These are phyloP conservation scores for Hypomyces rosellus DNA, from an alignment of 2,329 filamentous ascomycete genomes.

Conservation along the genomic window DNA sequence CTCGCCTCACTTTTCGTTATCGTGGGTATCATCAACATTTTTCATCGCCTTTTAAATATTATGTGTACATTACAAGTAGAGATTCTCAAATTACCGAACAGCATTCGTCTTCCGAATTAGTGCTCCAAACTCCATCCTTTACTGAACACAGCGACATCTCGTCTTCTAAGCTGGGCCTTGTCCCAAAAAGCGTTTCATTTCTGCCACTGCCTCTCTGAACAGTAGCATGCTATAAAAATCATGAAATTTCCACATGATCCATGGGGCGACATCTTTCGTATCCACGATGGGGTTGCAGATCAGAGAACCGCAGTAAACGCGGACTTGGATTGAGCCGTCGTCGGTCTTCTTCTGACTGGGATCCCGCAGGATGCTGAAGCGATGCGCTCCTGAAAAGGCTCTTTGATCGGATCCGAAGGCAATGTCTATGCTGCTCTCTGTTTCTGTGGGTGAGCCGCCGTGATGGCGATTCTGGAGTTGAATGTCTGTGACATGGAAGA, in stretches of 20 bases:
- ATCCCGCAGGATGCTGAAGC: constrained; percentile 21
- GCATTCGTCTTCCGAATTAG: too few relatives aligned
- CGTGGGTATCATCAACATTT: too few relatives aligned
- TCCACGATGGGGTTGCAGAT: constrained; percentile 22
- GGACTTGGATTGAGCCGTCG: constrained; percentile 1
- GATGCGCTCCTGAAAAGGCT: constrained; percentile 23
- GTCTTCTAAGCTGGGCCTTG: too few relatives aligned
- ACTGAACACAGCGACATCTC: too few relatives aligned
- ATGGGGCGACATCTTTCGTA: constrained; percentile 8
- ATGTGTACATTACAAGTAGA: too few relatives aligned
- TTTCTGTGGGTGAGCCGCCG: not conserved
- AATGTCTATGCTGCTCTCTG: constrained; percentile 24
- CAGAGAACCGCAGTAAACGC: constrained; percentile 18
- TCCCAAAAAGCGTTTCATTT: constrained; percentile 11
- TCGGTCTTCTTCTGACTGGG: not conserved
- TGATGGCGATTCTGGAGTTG: not conserved
- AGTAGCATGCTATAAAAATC: constrained; percentile 19
- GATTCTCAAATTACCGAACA: too few relatives aligned
- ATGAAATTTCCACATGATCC: constrained; percentile 19
- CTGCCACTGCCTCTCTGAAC: constrained; percentile 20
- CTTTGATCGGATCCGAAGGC: constrained; percentile 21
- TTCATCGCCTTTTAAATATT: too few relatives aligned
- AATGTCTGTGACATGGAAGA: constrained; percentile 21
- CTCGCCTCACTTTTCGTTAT: too few relatives aligned
- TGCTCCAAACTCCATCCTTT: too few relatives aligned